Evolutionary conservation across 257 asterid genomes (phyloP).

Genomic region (Datura wrightii): DNA sequence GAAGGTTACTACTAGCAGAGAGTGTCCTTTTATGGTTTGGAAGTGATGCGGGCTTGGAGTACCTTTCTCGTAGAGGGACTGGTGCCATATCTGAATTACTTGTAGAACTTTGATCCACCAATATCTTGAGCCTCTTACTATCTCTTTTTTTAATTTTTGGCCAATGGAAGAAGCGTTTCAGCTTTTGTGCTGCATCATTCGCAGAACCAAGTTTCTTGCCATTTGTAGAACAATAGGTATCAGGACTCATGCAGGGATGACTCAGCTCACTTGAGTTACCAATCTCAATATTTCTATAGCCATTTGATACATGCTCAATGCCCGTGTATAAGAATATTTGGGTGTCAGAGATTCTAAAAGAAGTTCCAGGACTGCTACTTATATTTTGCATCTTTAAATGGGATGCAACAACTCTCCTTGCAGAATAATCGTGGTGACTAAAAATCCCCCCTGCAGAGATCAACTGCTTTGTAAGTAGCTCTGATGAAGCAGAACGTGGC

Average conservation of each 20-base stretch:
- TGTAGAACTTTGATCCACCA: conserved; percentile 35
- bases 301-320: conserved; percentile 56
- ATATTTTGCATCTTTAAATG: conserved; percentile 68
- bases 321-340: conserved; percentile 77
- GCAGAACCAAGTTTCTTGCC: conserved; percentile 43
- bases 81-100: conserved; percentile 50
- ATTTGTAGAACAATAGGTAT: conserved; percentile 37
- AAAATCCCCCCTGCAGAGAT: conserved; percentile 84
- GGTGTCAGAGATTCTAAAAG: conserved; percentile 74
- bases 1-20: conserved; percentile 61
- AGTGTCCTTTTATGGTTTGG: conserved; percentile 70
- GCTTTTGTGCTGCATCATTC: conserved; percentile 49
- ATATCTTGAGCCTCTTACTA: conserved; percentile 43
- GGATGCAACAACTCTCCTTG: conserved; percentile 70
- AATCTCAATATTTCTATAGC: conserved; percentile 36
- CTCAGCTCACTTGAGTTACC: conserved; percentile 48
- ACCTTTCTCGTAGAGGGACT: conserved; percentile 74
- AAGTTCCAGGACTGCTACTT: conserved; percentile 83
- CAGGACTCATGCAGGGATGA: conserved; percentile 41
- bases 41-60: conserved; percentile 53
- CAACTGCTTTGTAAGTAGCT: conserved; percentile 63
- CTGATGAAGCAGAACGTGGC: conserved; percentile 71
- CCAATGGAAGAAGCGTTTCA: conserved; percentile 77
- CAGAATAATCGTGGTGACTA: conserved; percentile 61
- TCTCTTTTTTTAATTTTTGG: conserved; percentile 51